Conservation (phyloP, 805 yeast species). For the Pichia heedii region DNA sequence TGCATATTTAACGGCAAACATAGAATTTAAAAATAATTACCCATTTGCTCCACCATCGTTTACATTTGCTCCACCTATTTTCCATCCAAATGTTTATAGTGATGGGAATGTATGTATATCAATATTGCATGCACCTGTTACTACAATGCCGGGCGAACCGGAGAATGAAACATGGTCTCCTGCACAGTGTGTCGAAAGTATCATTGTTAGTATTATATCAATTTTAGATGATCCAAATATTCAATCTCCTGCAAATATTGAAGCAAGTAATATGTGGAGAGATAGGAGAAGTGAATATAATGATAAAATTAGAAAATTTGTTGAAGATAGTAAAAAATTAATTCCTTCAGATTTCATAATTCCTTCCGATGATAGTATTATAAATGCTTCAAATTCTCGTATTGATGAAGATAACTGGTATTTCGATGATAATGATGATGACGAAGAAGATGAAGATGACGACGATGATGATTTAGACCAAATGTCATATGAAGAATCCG, state of each 20-base stretch:
- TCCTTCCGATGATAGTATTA: conserved; percentile 34
- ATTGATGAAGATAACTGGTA: conserved; percentile 39
- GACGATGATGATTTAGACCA: conserved; percentile 43
- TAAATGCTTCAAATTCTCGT: conserved; percentile 21
- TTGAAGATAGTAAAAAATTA: conserved; percentile 72
- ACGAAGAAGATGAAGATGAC: conserved; percentile 42
- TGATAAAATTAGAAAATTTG: conserved; percentile 69
- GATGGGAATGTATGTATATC: conserved; percentile 59
- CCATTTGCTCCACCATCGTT: conserved; percentile 92
- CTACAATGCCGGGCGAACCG: conserved; percentile 82
- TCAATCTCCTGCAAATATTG: conserved; percentile 91
- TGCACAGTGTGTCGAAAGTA: conserved; percentile 87
- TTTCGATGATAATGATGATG: conserved; percentile 55
- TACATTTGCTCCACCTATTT: conserved; percentile 86
- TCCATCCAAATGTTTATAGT: conserved; percentile 90
- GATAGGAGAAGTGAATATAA: conserved; percentile 71
- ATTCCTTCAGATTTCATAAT: conserved; percentile 80
- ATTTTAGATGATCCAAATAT: conserved; percentile 90
- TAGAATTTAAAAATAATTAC: conserved; percentile 86
- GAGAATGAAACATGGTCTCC: conserved; percentile 94
- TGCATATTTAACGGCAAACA: conserved; percentile 88
- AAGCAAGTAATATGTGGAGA: conserved; percentile 87
- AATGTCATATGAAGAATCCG: conserved; percentile 33
- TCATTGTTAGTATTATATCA: conserved; percentile 82
- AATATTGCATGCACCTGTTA: conserved; percentile 86